phyloP scores from a whole-genome alignment of 2,329 filamentous ascomycete genomes.

The Colletotrichum filicis region DNA sequence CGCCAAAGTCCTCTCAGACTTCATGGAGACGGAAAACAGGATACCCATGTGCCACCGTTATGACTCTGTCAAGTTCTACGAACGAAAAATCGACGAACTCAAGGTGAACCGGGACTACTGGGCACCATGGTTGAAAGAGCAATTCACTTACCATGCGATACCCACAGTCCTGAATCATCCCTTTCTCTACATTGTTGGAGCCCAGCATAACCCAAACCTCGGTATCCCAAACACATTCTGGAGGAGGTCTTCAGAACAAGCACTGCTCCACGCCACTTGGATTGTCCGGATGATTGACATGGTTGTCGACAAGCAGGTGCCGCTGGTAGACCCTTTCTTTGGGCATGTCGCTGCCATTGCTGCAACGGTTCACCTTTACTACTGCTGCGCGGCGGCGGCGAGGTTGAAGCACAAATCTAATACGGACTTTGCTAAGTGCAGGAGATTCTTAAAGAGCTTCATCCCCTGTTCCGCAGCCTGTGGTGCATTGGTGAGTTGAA shows the following conservation, averaged over 20 bases:
- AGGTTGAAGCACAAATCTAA: constrained; percentile 62
- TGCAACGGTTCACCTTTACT: constrained; percentile 64
- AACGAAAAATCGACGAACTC: constrained; percentile 58
- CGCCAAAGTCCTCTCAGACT: constrained; percentile 59
- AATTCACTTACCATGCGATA: constrained; percentile 64
- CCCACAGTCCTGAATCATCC: constrained; percentile 63
- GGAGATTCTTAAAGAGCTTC: constrained; percentile 60
- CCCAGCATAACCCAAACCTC: constrained; percentile 62
- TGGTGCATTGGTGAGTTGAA: constrained; percentile 51
- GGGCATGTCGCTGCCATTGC: constrained; percentile 62
- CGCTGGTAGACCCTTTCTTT: constrained; percentile 62
- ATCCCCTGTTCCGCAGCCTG: constrained; percentile 59
- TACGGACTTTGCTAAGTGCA: constrained; percentile 62
- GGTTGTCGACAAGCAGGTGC: constrained; percentile 61
- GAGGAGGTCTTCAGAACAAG: constrained; percentile 61
- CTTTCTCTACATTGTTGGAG: constrained; percentile 63
- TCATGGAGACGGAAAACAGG: constrained; percentile 61
- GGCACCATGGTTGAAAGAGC: constrained; percentile 62
- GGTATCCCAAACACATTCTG: constrained; percentile 66
- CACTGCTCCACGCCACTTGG: constrained; percentile 63
- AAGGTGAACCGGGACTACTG: constrained; percentile 58
- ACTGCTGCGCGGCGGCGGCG: constrained; percentile 60
- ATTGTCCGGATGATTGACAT: constrained; percentile 65
- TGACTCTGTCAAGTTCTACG: constrained; percentile 63
- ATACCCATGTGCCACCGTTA: constrained; percentile 63